These are phyloP conservation scores for Boletus sp. DNA, from an alignment of 1,284 basidiomycete species.

Conservation along the genomic window DNA sequence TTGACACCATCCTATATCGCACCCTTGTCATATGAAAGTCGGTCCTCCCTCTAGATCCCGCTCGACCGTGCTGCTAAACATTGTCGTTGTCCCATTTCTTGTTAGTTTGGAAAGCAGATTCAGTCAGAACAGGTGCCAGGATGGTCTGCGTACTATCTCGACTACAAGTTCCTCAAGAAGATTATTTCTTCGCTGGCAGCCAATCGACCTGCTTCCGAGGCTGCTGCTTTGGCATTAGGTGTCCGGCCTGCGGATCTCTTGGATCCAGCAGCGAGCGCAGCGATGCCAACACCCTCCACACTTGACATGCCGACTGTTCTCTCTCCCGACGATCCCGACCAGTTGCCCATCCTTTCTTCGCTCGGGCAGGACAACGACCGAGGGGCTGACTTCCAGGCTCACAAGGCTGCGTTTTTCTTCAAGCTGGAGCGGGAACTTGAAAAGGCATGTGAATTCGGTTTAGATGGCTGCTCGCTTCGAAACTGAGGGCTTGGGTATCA, in stretches of 20 bases:
- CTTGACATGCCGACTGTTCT: conserved; percentile 4
- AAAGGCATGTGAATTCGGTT: conserved; percentile 58
- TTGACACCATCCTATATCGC: conserved; percentile 10
- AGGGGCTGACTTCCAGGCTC: conserved; percentile 80
- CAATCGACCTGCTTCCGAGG: conserved; percentile 85
- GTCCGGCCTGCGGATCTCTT: conserved; percentile 68
- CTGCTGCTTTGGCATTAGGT: conserved; percentile 81
- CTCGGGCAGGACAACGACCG: conserved; percentile 64
- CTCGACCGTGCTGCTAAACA: background rate
- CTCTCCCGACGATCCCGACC: conserved; percentile 33
- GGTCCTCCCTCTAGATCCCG: conserved; percentile 2
- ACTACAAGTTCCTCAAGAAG: conserved; percentile 98
- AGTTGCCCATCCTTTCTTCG: conserved; percentile 54
- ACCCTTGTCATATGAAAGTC: conserved; percentile 31
- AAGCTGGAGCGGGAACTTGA: conserved; percentile 97
- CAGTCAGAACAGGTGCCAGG: conserved; percentile 95
- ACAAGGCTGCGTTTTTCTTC: conserved; percentile 99
- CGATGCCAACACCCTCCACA: conserved; percentile 16
- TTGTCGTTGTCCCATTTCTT: background rate
- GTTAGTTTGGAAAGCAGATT: conserved; percentile 96
- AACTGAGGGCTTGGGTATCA: background rate
- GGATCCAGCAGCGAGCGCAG: conserved; percentile 14
- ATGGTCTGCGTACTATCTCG: conserved; percentile 95
- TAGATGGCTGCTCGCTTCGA: background rate
- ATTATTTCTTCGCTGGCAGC: conserved; percentile 98